Percentiles rank a stretch among this genome's conserved stretches.
Evolutionary conservation across 306 rosid genomes (phyloP).

Genomic region (Dryas alaskensis): DNA sequence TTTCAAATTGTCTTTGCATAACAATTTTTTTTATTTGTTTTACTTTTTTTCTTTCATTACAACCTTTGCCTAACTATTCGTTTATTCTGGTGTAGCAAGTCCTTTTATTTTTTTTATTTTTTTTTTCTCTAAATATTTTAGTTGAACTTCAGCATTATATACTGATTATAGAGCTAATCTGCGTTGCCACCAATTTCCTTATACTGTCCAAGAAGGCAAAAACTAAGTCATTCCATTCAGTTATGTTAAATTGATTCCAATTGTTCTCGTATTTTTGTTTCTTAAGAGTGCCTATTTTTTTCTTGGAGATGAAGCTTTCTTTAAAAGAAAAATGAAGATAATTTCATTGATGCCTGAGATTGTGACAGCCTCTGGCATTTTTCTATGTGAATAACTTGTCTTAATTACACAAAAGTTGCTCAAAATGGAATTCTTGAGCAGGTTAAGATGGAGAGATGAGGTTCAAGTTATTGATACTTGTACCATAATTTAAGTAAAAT

Average conservation of each 20-base stretch:
- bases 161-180: neutral
- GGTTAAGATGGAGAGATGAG: too few species aligned
- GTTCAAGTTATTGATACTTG: neutral
- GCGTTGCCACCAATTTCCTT: neutral
- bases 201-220: neutral
- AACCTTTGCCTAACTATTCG: neutral
- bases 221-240: neutral
- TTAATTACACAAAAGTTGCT: neutral
- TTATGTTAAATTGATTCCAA: neutral
- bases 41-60: neutral
- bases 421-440: neutral
- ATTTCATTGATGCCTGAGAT: neutral
- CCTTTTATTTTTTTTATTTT: neutral
- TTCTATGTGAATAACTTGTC: neutral
- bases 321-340: neutral
- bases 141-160: neutral
- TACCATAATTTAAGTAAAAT: neutral
- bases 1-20: neutral
- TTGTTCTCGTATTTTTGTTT: neutral
- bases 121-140: neutral
- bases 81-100: neutral
- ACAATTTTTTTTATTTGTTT: neutral
- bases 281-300: neutral
- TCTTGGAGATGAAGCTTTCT: neutral
- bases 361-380: neutral